Conservation (phyloP, 1,284 basidiomycete genomes). For the Bjerkandera adusta region DNA sequence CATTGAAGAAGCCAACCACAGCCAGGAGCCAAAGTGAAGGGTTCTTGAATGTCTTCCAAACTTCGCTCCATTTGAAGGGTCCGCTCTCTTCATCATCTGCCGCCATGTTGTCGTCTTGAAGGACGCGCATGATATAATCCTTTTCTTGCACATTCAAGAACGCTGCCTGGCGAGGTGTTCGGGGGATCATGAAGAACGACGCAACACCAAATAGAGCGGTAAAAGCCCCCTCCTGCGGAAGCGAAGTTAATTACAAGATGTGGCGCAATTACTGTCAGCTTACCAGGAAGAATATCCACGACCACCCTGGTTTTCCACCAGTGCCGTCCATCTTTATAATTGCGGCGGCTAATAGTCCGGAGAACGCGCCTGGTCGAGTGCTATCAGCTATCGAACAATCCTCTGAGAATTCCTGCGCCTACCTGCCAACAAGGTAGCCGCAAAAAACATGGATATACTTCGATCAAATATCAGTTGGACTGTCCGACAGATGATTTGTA, state of each 20-base stretch:
- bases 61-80: constrained; percentile 23
- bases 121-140: constrained; percentile 29
- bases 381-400: neutral
- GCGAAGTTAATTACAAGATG: neutral
- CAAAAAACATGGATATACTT: constrained; percentile 55
- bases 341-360: constrained; percentile 57
- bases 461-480: neutral
- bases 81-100: constrained; percentile 9
- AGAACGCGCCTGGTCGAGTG: constrained; percentile 63
- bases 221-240: constrained; percentile 12
- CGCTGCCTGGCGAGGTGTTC: constrained; percentile 31
- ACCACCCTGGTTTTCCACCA: constrained; percentile 50
- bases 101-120: constrained; percentile 26
- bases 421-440: constrained; percentile 48
- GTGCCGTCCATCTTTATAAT: constrained; percentile 62
- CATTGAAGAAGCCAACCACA: constrained; percentile 25
- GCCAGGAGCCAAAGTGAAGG: constrained; percentile 23
- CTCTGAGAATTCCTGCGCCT: neutral
- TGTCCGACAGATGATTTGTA: neutral
- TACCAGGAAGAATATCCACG: constrained; percentile 65
- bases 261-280: neutral
- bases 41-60: constrained; percentile 20
- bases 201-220: constrained; percentile 10
- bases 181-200: constrained; percentile 32
- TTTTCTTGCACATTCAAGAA: constrained; percentile 32